A percentile compares a stretch with the other conserved stretches of the same genome.
Conservation (phyloP, 441 rosid genomes). For the Croton laevigatus region DNA sequence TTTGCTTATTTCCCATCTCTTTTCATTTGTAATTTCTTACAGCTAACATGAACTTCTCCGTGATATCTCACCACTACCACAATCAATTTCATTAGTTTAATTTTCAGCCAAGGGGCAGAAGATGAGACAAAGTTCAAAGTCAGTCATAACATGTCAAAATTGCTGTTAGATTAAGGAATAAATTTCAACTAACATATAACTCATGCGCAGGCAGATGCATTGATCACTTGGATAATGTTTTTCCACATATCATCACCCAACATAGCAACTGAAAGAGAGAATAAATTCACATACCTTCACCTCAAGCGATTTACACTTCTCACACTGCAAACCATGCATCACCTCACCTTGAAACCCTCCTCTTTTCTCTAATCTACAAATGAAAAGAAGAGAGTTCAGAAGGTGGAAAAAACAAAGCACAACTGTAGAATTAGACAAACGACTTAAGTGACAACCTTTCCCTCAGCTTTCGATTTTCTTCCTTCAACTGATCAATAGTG, state of each 20-base stretch:
- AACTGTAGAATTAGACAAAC: neutral
- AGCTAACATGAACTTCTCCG: too few relatives aligned
- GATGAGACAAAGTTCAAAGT: neutral
- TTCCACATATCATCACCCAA: neutral
- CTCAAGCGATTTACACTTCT: constrained; percentile 52
- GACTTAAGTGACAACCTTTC: constrained; percentile 42
- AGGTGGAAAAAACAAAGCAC: constrained; percentile 10
- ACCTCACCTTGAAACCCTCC: constrained; percentile 24
- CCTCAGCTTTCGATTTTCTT: constrained; percentile 53
- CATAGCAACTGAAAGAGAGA: neutral
- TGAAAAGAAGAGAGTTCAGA: neutral
- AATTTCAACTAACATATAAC: neutral
- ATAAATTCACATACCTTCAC: constrained; percentile 41
- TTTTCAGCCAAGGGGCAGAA: neutral
- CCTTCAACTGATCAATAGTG: constrained; percentile 39
- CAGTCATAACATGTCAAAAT: neutral
- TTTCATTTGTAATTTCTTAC: too few relatives aligned
- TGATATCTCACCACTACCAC: constrained; percentile 50
- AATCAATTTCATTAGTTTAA: neutral
- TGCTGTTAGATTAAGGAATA: neutral
- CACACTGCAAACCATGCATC: constrained; percentile 33
- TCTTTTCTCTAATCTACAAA: constrained; percentile 42
- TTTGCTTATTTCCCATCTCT: neutral
- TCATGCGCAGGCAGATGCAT: neutral
- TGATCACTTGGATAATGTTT: neutral